Evolutionary conservation across 1,284 basidiomycete species (phyloP).

Genomic region (Apiotrichum gracile): DNA sequence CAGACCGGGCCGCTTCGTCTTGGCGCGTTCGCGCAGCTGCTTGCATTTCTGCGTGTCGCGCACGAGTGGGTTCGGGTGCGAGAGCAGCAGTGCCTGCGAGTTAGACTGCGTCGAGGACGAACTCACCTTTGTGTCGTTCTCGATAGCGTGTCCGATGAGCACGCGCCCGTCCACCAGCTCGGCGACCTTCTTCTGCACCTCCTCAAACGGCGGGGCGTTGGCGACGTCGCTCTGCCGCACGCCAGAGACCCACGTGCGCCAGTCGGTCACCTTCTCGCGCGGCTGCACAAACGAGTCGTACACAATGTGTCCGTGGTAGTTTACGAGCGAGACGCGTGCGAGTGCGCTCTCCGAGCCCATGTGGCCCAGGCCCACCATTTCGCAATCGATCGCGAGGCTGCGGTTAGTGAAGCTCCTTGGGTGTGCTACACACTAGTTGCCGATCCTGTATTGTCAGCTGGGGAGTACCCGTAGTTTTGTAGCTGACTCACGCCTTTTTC

Average conservation of each 20-base stretch:
- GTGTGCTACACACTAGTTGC: constrained; percentile 25
- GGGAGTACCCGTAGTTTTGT: neutral
- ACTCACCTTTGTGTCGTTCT: constrained; percentile 80
- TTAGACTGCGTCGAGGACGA: neutral
- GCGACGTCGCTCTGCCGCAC: constrained; percentile 71
- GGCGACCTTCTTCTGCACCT: constrained; percentile 75
- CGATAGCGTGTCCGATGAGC: constrained; percentile 87
- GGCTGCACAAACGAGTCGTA: constrained; percentile 85
- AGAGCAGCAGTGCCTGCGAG: constrained; percentile 72
- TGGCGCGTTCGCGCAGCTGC: constrained; percentile 51
- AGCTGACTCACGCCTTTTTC: constrained; percentile 39
- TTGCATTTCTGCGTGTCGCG: constrained; percentile 74
- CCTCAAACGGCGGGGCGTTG: constrained; percentile 70
- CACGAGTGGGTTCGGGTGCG: constrained; percentile 70
- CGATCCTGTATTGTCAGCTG: constrained; percentile 21
- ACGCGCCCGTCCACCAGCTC: constrained; percentile 72
- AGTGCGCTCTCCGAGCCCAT: constrained; percentile 74
- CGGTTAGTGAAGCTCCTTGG: neutral
- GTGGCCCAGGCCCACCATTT: constrained; percentile 93
- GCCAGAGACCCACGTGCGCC: constrained; percentile 86
- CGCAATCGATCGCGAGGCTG: constrained; percentile 75
- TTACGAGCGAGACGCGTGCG: constrained; percentile 86
- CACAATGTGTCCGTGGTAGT: constrained; percentile 74
- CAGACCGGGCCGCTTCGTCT: constrained; percentile 64
- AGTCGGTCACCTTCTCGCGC: constrained; percentile 85